These are phyloP conservation scores for Aspergillus biplanus DNA, from an alignment of 495 filamentous ascomycete genomes.

Conservation along the genomic window DNA sequence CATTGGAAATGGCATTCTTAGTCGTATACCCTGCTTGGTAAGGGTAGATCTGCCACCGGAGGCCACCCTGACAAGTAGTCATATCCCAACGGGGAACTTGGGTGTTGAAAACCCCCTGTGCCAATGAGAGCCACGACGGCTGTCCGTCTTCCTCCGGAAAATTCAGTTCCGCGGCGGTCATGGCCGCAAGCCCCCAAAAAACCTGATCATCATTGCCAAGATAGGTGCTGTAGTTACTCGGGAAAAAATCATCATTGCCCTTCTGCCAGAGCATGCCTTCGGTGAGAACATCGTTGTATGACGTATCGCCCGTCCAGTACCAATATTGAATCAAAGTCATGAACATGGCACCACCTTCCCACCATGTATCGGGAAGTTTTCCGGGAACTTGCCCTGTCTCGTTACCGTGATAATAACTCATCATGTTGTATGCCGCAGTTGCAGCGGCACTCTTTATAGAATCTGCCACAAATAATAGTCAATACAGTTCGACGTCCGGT, in stretches of 20 bases:
- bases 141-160: slow-evolving; percentile 64
- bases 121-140: slow-evolving; percentile 66
- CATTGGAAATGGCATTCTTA: slow-evolving; percentile 81
- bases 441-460: slow-evolving; percentile 65
- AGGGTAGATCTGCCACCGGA: slow-evolving; percentile 83
- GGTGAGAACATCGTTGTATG: slow-evolving; percentile 66
- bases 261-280: slow-evolving; percentile 71
- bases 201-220: slow-evolving; percentile 77
- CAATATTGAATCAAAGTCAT: slow-evolving; percentile 78
- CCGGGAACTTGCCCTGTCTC: slow-evolving; percentile 64
- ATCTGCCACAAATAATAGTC: slow-evolving; percentile 34
- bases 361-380: slow-evolving; percentile 70
- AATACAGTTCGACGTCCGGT: neutral
- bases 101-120: slow-evolving; percentile 65
- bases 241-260: slow-evolving; percentile 69
- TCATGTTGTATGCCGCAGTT: slow-evolving; percentile 64
- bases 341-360: slow-evolving; percentile 77
- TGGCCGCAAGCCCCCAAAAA: slow-evolving; percentile 77
- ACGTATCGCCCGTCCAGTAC: slow-evolving; percentile 70
- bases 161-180: slow-evolving; percentile 73
- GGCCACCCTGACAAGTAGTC: slow-evolving; percentile 70
- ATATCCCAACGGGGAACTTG: slow-evolving; percentile 71
- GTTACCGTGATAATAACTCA: slow-evolving; percentile 68
- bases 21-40: slow-evolving; percentile 82
- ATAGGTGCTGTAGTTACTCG: slow-evolving; percentile 51